phyloP scores from a whole-genome alignment of 1,139 yeast species.

The Casaregolazyma suthepensis region DNA sequence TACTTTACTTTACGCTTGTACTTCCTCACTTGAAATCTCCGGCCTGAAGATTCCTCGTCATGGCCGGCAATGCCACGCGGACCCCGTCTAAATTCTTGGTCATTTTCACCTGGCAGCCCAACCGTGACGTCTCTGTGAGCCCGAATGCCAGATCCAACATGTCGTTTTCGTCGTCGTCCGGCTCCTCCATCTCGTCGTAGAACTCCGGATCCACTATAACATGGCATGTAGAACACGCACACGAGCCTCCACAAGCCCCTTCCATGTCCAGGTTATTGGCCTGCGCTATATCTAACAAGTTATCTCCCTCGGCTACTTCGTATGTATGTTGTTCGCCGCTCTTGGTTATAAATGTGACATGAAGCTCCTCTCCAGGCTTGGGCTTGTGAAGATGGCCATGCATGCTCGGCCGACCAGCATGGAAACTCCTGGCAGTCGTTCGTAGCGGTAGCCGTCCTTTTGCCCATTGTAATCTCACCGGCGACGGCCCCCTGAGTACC shows the following conservation, averaged over 20 bases:
- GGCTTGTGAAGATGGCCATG: slow-evolving; percentile 92
- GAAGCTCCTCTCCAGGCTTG: slow-evolving; percentile 87
- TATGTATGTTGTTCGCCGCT: slow-evolving; percentile 77
- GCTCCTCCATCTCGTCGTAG: slow-evolving; percentile 88
- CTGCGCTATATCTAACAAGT: slow-evolving; percentile 88
- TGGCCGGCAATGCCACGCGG: slow-evolving; percentile 93
- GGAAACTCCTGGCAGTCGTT: not conserved
- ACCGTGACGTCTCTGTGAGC: slow-evolving; percentile 81
- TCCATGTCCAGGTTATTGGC: slow-evolving; percentile 92
- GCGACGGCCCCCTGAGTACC: not conserved
- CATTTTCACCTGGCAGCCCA: slow-evolving; percentile 93
- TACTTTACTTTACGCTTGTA: no score
- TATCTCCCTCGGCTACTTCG: slow-evolving; percentile 92
- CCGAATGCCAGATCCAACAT: slow-evolving; percentile 98
- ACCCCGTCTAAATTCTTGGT: slow-evolving; percentile 85
- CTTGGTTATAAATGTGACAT: slow-evolving; percentile 84
- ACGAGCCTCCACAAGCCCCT: slow-evolving; percentile 98
- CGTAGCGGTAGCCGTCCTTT: not conserved
- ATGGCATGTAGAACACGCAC: slow-evolving; percentile 98
- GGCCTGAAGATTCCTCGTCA: slow-evolving; percentile 87
- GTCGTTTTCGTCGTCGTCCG: slow-evolving; percentile 95
- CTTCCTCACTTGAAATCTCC: slow-evolving; percentile 52
- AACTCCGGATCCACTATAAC: slow-evolving; percentile 92
- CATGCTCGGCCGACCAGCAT: not conserved
- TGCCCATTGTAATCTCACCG: not conserved